These are phyloP conservation scores for Cyberlindnera xishuangbannaensis DNA, from an alignment of 805 yeast species.

Conservation along the genomic window DNA sequence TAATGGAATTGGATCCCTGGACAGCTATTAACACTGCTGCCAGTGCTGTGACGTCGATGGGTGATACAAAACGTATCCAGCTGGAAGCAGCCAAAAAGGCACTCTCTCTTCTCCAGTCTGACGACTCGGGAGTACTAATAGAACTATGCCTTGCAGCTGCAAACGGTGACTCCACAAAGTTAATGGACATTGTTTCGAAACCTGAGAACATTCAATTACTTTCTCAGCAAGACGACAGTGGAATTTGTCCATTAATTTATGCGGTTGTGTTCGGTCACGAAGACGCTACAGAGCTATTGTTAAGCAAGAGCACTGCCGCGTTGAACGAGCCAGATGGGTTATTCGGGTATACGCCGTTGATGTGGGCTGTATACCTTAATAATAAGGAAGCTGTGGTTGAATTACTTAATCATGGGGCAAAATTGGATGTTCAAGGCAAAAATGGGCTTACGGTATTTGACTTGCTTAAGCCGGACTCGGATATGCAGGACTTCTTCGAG, in stretches of 20 bases:
- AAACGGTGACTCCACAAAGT: slow-evolving; percentile 28
- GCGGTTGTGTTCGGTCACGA: slow-evolving; percentile 50
- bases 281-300: slow-evolving; percentile 36
- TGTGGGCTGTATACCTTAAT: slow-evolving; percentile 79
- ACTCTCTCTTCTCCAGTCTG: slow-evolving; percentile 7
- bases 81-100: slow-evolving; percentile 18
- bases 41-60: background rate
- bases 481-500: slow-evolving; percentile 53
- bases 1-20: slow-evolving; percentile 18
- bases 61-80: slow-evolving; percentile 3
- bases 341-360: slow-evolving; percentile 59
- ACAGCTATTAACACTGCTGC: slow-evolving; percentile 3
- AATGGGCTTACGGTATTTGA: slow-evolving; percentile 48
- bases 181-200: slow-evolving; percentile 20
- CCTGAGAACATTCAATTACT: slow-evolving; percentile 24
- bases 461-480: slow-evolving; percentile 49
- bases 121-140: slow-evolving; percentile 17
- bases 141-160: slow-evolving; percentile 34
- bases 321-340: slow-evolving; percentile 35
- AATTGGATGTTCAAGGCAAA: slow-evolving; percentile 36
- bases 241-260: slow-evolving; percentile 43
- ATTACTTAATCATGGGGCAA: slow-evolving; percentile 60
- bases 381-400: slow-evolving; percentile 48
- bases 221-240: slow-evolving; percentile 32
- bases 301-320: slow-evolving; percentile 9